Percentiles rank a stretch among this genome's conserved stretches.
Conservation (phyloP, 177 flowering plant species). For the Vitis hybrid region DNA sequence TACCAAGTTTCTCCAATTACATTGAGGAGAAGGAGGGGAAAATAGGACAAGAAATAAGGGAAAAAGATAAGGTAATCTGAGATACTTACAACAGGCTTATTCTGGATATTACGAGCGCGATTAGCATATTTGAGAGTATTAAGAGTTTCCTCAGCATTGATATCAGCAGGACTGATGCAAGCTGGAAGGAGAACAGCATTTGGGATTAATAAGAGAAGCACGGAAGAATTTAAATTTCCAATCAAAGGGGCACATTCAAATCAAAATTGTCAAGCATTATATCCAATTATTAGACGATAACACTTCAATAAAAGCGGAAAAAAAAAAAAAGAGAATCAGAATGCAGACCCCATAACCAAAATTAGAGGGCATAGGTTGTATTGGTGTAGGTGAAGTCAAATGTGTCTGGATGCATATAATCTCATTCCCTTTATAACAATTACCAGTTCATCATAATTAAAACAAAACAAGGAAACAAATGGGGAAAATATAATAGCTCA, state of each 20-base stretch:
- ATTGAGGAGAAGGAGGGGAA: neutral
- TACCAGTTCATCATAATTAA: too few species aligned
- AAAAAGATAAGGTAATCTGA: neutral
- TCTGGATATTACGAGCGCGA: conserved; percentile 97
- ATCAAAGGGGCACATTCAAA: neutral
- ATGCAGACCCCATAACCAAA: too few species aligned
- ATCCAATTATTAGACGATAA: neutral
- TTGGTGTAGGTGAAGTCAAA: too few species aligned
- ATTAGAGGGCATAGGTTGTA: too few species aligned
- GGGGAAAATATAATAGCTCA: too few species aligned
- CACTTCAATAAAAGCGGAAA: neutral
- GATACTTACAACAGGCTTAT: conserved; percentile 90
- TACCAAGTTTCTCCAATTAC: neutral
- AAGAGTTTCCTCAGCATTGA: conserved; percentile 97
- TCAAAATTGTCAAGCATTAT: neutral
- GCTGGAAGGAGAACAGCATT: conserved; percentile 47
- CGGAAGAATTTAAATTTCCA: neutral
- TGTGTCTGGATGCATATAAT: too few species aligned
- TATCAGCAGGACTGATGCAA: conserved; percentile 99
- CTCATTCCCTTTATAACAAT: too few species aligned
- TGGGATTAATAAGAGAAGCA: neutral
- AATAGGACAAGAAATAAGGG: conserved; percentile 1
- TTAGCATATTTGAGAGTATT: conserved; percentile 98
- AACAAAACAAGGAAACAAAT: too few species aligned
- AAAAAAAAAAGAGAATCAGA: neutral